These are phyloP conservation scores for Ramaria sp. DNA, from an alignment of 768 basidiomycete genomes.

Conservation along the genomic window DNA sequence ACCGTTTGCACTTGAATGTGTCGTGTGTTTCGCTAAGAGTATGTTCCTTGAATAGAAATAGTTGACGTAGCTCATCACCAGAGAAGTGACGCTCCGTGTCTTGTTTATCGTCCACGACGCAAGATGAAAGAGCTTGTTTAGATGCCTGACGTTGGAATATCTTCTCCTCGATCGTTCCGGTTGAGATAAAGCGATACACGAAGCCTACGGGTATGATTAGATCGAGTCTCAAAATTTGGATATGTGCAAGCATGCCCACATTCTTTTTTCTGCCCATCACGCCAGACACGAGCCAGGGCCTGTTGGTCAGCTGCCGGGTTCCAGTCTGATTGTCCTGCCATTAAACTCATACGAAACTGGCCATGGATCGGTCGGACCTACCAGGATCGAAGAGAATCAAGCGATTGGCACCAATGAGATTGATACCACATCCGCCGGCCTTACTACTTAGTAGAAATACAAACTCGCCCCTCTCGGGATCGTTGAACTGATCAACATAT, in stretches of 20 bases:
- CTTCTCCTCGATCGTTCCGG: conserved; percentile 97
- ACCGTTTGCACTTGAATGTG: conserved; percentile 93
- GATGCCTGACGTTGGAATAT: conserved; percentile 96
- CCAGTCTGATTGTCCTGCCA: conserved; percentile 56
- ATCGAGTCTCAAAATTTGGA: not conserved
- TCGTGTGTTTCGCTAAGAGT: conserved; percentile 93
- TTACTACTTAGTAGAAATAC: conserved; percentile 91
- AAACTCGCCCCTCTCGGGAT: conserved; percentile 88
- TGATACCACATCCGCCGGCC: conserved; percentile 94
- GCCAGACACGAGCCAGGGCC: conserved; percentile 96
- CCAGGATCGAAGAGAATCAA: conserved; percentile 94
- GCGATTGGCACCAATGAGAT: conserved; percentile 91
- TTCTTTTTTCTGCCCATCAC: conserved; percentile 99
- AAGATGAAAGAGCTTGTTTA: conserved; percentile 93
- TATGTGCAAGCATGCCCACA: conserved; percentile 40
- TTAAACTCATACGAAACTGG: not conserved
- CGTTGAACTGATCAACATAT: conserved; percentile 92
- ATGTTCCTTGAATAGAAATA: conserved; percentile 84
- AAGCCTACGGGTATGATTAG: conserved; percentile 50
- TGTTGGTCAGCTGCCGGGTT: conserved; percentile 98
- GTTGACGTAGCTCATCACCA: conserved; percentile 72
- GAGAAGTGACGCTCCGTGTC: conserved; percentile 95
- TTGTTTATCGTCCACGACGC: conserved; percentile 97
- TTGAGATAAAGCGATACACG: conserved; percentile 95
- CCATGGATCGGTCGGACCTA: conserved; percentile 21